Conservation (phyloP, 495 filamentous ascomycete species). For the Glonium stellatum region DNA sequence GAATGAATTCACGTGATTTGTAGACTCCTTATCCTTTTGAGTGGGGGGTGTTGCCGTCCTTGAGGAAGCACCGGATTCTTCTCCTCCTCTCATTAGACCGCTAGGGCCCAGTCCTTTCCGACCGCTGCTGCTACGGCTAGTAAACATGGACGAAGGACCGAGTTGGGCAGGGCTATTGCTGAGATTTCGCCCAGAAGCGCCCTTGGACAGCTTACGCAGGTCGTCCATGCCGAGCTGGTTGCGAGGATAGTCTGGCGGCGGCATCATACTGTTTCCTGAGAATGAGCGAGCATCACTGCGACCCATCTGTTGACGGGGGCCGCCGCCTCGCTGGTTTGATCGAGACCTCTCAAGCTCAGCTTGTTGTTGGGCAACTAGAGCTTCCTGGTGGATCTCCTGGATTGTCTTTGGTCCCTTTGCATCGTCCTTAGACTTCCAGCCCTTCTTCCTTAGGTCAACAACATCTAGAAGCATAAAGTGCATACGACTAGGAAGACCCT, state of each 20-base stretch:
- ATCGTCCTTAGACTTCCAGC: constrained; percentile 80
- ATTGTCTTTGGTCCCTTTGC: constrained; percentile 96
- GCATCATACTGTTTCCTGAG: constrained; percentile 54
- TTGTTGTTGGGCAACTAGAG: constrained; percentile 59
- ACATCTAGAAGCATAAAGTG: constrained; percentile 96
- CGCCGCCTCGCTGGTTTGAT: constrained; percentile 50
- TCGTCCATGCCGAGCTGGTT: constrained; percentile 87
- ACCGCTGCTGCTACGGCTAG: constrained; percentile 70
- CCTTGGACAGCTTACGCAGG: constrained; percentile 64
- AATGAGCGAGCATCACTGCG: constrained; percentile 82
- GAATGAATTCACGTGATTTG: constrained; percentile 76
- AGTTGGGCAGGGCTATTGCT: constrained; percentile 52
- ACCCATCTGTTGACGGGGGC: constrained; percentile 61
- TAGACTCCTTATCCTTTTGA: constrained; percentile 53
- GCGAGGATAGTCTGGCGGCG: constrained; percentile 60
- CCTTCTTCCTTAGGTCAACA: constrained; percentile 65
- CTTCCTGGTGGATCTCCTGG: constrained; percentile 80
- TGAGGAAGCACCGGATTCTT: constrained; percentile 77
- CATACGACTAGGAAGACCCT: constrained; percentile 75
- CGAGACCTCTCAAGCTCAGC: constrained; percentile 58
- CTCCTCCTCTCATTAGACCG: constrained; percentile 60
- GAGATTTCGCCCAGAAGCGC: constrained; percentile 50
- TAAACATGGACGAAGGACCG: constrained; percentile 73
- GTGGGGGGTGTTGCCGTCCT: constrained; percentile 79
- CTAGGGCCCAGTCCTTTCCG: constrained; percentile 66